phyloP scores from a whole-genome alignment of 495 filamentous ascomycete species.

The Xylaria scruposa region DNA sequence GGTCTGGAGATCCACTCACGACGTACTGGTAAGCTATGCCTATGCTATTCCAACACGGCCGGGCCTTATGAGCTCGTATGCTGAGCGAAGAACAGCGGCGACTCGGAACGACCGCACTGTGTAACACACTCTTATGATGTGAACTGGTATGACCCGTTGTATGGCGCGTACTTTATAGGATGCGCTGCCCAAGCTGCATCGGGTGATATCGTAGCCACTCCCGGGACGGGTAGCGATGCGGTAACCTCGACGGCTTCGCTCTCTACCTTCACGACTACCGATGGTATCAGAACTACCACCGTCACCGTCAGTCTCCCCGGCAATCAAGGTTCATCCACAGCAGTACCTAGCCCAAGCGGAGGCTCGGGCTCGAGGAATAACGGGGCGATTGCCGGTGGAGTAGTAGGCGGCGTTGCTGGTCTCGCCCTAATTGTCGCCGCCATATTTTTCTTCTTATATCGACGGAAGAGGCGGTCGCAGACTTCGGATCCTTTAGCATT shows the following conservation, averaged over 20 bases:
- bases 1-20: constrained; percentile 25
- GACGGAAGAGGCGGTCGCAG: constrained; percentile 23
- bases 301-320: constrained; percentile 26
- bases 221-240: constrained; percentile 21
- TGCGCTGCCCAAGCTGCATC: constrained; percentile 32
- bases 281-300: constrained; percentile 33
- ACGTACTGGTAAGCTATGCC: constrained; percentile 34
- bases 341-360: not conserved
- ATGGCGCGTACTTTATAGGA: constrained; percentile 39
- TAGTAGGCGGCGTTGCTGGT: constrained; percentile 47
- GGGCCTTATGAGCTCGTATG: not conserved
- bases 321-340: constrained; percentile 27
- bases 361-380: constrained; percentile 26
- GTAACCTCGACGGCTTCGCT: constrained; percentile 23
- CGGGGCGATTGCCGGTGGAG: constrained; percentile 49
- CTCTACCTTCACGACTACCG: constrained; percentile 22
- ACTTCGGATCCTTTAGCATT: constrained; percentile 18
- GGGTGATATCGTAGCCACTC: constrained; percentile 37
- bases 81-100: constrained; percentile 34
- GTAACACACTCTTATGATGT: constrained; percentile 40
- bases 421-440: constrained; percentile 41
- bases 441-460: constrained; percentile 37
- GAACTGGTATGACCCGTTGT: constrained; percentile 36
- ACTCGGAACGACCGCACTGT: constrained; percentile 33
- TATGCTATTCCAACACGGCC: not conserved